Percentiles rank a stretch among this genome's conserved stretches.
Conservation (phyloP, 306 rosid species). For the Glycine latifolia region DNA sequence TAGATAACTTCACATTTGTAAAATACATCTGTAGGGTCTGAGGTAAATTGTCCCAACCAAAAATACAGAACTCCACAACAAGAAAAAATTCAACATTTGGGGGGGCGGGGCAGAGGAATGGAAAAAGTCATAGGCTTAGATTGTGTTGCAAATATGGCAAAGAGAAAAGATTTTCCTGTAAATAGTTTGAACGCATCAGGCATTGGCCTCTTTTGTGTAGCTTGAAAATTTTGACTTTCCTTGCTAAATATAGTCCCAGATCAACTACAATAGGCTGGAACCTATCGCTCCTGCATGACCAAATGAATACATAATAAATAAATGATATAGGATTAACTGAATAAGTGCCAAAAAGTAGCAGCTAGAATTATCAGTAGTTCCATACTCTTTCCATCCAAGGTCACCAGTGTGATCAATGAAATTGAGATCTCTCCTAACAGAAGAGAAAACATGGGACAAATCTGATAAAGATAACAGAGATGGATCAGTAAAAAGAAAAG, state of each 20-base stretch:
- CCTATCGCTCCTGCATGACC: slow-evolving; percentile 68
- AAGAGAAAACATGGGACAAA: slow-evolving; percentile 88
- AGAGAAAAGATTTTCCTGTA: slow-evolving; percentile 69
- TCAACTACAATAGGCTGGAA: slow-evolving; percentile 88
- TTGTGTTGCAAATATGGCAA: slow-evolving; percentile 31
- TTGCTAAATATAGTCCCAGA: slow-evolving; percentile 79
- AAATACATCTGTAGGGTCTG: slow-evolving; percentile 86
- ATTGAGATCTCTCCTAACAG: slow-evolving; percentile 78
- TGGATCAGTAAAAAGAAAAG: slow-evolving; percentile 27
- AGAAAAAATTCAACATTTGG: slow-evolving; percentile 37
- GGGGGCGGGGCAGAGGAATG: no score
- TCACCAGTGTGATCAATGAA: slow-evolving; percentile 92
- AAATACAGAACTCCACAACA: slow-evolving; percentile 74
- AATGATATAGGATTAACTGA: slow-evolving; percentile 37
- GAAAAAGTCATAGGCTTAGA: background rate
- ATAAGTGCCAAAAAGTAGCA: slow-evolving; percentile 25
- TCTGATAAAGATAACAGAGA: slow-evolving; percentile 60
- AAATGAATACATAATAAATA: slow-evolving; percentile 35
- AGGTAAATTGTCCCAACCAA: slow-evolving; percentile 98
- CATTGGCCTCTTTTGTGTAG: slow-evolving; percentile 80
- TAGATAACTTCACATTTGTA: slow-evolving; percentile 79
- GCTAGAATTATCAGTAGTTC: slow-evolving; percentile 36
- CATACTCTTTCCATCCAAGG: slow-evolving; percentile 98
- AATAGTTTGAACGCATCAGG: slow-evolving; percentile 89
- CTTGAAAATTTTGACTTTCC: slow-evolving; percentile 93